Base-by-base conservation (phyloP, 2,329 filamentous ascomycete species). In the Fusarium chlamydosporum region DNA sequence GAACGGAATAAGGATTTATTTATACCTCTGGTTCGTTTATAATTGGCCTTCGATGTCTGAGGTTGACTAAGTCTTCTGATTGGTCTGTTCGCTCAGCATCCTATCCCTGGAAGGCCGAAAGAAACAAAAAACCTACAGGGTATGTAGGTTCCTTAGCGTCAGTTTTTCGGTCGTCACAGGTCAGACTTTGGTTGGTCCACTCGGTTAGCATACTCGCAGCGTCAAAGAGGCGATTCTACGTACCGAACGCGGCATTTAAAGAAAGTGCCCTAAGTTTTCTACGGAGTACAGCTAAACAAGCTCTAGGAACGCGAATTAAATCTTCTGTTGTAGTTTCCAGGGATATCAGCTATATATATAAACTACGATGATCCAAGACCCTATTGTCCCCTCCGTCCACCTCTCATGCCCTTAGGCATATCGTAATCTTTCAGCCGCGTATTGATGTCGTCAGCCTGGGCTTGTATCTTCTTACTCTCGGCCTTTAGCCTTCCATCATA, bases 401-500 rank as follows among this genome's bases (percentile, higher is more conserved):
- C 40, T 43, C 43, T 48, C 35, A 46, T 61, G 2, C 40, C 38
- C 11, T 13, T 27, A 1, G 18, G 27, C 33, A 48, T 73, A 70
- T 37, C 73, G 70, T 80, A 81, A 57, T 48, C 55, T 64, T 65
- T 77, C 0, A 79, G 56, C 64, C 76, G 76, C 61, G 78, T 75
- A 47, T 68, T 63, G 12, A 81, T 54, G 3, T 65, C 55, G 26
- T 57, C 74, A 27, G 77, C 76, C 40, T 80, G 13, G 9, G 1
- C 42, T n/a, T 79, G 74, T 15, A 82, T 67, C 43, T 61, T 70
- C 13, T 77, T 68, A 33, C 74, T 76, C 63, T 81, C 77, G 15
- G 50, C 69, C 54, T n/a, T 74, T 31, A 81, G 64, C 58, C 73
- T 38, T 11, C 56, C 56, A 73, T 70, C 7, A 46, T 73, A 35